Base-by-base conservation (phyloP, 768 basidiomycete species). In the Tylopilus sp. region DNA sequence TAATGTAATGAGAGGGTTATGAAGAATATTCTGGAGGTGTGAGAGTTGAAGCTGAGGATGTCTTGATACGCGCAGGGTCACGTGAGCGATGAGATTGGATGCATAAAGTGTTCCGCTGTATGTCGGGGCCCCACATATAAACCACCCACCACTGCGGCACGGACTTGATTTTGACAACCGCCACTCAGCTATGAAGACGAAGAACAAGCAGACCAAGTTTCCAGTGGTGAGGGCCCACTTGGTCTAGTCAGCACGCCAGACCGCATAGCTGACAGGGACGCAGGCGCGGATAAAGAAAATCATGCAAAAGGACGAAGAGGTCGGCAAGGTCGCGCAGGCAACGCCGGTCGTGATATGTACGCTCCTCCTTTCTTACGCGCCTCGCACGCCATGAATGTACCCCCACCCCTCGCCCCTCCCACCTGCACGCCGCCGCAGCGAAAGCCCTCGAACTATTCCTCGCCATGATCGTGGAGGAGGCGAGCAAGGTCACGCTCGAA, bases 241-340 rank as follows among this genome's bases (percentile, higher is more conserved):
- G 10, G 44, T 28, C 26, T 19, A 17, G 43, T 24, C 40, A 26
- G 21, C 26, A 28, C 21, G 21, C 40, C 22, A 26, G 25, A 38
- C 21, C 30, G 17, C 26, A 52, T 28, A 17, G 26, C 60, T 64
- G 41, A 66, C 37, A 17, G 40, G 25, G n/a, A 54, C 19, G 22
- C 30, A 96, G 94, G 95, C 96, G 4, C 87, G 96, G 41, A 98
- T 98, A 76, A 98, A 98, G 80, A 91, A 92, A 76, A 97, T 98
- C 51, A 98, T 98, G 92, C 96, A 98, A 76, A 93, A 94, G 68
- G 96, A 98, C 66, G 96, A 98, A 67, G 96, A 98, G 67, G 96
- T 98, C 19, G 96, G 96, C 53, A 98, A 98, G 70, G 92, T 98
- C 29, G 93, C 96, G 3, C 92, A 94, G 67, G 94, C 92, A 25